A percentile compares a stretch with the other conserved stretches of the same genome.
These are phyloP conservation scores for Mycocentrospora acerina DNA, from an alignment of 2,329 filamentous ascomycete species.

Conservation along the genomic window DNA sequence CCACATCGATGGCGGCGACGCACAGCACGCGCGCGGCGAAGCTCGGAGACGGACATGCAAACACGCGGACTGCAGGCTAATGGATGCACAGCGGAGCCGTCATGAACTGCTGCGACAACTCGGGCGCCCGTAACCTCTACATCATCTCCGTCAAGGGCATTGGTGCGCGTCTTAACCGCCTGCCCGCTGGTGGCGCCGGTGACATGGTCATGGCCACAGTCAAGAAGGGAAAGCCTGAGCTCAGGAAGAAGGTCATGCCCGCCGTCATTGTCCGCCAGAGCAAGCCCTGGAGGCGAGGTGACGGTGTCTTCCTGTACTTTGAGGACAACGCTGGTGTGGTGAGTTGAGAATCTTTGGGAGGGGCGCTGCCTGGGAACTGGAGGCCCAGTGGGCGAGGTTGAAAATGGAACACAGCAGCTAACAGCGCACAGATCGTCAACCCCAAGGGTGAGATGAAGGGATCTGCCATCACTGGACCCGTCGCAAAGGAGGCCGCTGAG, in stretches of 20 bases:
- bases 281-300: slow-evolving; percentile 98
- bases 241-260: slow-evolving; percentile 99
- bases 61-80: slow-evolving; percentile 29
- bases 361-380: not conserved
- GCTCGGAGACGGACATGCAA: slow-evolving; percentile 6
- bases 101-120: slow-evolving; percentile 99
- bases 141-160: slow-evolving; percentile 99
- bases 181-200: slow-evolving; percentile 95
- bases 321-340: slow-evolving; percentile 99
- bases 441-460: slow-evolving; percentile 99
- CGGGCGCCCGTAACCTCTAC: slow-evolving; percentile 97
- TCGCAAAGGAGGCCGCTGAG: slow-evolving; percentile 99
- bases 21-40: slow-evolving; percentile 4
- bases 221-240: slow-evolving; percentile 99
- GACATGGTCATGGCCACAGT: slow-evolving; percentile 99
- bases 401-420: slow-evolving; percentile 6
- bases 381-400: too few species aligned
- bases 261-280: slow-evolving; percentile 98
- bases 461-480: slow-evolving; percentile 97
- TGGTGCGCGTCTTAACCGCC: slow-evolving; percentile 94
- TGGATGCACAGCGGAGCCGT: slow-evolving; percentile 76
- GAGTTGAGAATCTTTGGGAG: slow-evolving; percentile 52
- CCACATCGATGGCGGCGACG: slow-evolving; percentile 16
- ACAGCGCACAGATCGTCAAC: slow-evolving; percentile 81
- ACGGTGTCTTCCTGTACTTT: slow-evolving; percentile 99